Percentiles rank a stretch among this genome's conserved stretches.
These are phyloP conservation scores for Pyrenophora teres DNA, from an alignment of 2,329 filamentous ascomycete genomes.

Conservation along the genomic window DNA sequence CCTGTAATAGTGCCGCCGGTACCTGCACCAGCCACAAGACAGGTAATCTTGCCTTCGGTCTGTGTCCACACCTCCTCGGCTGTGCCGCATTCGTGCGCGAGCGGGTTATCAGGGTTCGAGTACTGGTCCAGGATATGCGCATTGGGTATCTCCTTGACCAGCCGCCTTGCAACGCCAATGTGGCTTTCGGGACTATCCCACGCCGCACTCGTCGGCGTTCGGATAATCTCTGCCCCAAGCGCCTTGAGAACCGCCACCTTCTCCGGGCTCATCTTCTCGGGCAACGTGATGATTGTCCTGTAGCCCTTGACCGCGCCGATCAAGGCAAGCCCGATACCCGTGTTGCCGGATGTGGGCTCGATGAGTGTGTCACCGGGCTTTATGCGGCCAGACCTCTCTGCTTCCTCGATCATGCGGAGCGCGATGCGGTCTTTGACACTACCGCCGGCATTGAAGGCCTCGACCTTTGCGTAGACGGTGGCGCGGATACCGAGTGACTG, in stretches of 20 bases:
- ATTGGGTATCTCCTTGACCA: constrained; percentile 95
- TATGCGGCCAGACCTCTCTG: constrained; percentile 87
- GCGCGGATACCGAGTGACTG: constrained; percentile 88
- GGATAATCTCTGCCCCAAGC: constrained; percentile 94
- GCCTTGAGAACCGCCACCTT: constrained; percentile 95
- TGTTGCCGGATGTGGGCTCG: constrained; percentile 97
- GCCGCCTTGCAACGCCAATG: constrained; percentile 87
- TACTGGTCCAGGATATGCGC: constrained; percentile 98
- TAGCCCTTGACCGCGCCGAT: constrained; percentile 97
- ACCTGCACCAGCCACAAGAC: constrained; percentile 87
- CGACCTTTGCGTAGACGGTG: constrained; percentile 87
- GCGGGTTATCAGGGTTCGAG: constrained; percentile 85
- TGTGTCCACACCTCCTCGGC: constrained; percentile 96
- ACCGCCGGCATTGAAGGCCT: constrained; percentile 92
- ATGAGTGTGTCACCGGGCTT: constrained; percentile 97
- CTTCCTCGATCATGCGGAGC: constrained; percentile 95
- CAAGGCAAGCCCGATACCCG: constrained; percentile 92
- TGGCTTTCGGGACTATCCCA: constrained; percentile 95
- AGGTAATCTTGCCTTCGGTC: constrained; percentile 79
- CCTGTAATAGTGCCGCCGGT: constrained; percentile 96
- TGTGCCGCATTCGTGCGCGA: constrained; percentile 91
- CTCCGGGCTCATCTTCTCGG: constrained; percentile 99
- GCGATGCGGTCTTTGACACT: constrained; percentile 96
- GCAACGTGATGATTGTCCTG: constrained; percentile 97
- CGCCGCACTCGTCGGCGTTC: constrained; percentile 93